Base-by-base conservation (phyloP, 306 rosid genomes). In the Rosa lucieae region DNA sequence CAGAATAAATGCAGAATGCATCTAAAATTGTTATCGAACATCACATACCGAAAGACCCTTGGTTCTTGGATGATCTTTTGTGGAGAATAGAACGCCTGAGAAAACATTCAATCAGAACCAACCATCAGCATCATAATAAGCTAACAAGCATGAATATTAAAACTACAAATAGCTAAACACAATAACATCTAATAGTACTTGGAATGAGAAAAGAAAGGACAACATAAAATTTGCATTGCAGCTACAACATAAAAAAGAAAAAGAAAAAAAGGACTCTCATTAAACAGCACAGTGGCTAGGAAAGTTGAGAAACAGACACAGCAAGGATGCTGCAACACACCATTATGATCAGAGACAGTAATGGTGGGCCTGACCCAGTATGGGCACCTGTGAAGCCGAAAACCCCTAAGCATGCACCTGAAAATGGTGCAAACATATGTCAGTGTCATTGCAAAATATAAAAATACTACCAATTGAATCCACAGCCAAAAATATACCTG, bases 381-480 rank as follows among this genome's bases (percentile, higher is more conserved):
- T 46, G 98, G 99, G 85, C 99, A 96, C 79, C 98, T 89, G 87
- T 91, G 97, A 82, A 96, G 97, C 68, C 98, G 94, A 82, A 96
- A 91, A 66, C 99, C 98, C 87, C 99, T 88, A 81, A 96, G 97
- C 94, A 96, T 92, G 85, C 98, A 96, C 87, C 99, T 96, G 85
- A 48, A 83, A 43, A 86, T 72, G 47, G 65, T 49, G 21, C 37
- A 43, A 39, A 73, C 15, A 75, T 51, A 49, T 76, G 82, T 84
- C 63, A 74, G 37, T 10, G 58, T 40, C 81, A 70, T 55, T 59
- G 76, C 48, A 58, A 65, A 85, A 66, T 55, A 55, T 43, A 3
- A n/a, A 71, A 13, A 76, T 21, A 68, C 77, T 58, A 76, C 21
- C 15, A 51, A 55, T 71, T 29, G 75, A 69, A 76, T 70, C 69